A percentile compares a stretch with the other conserved stretches of the same genome.
Evolutionary conservation across 1,284 basidiomycete genomes (phyloP).

Genomic region (Irpex sp.): DNA sequence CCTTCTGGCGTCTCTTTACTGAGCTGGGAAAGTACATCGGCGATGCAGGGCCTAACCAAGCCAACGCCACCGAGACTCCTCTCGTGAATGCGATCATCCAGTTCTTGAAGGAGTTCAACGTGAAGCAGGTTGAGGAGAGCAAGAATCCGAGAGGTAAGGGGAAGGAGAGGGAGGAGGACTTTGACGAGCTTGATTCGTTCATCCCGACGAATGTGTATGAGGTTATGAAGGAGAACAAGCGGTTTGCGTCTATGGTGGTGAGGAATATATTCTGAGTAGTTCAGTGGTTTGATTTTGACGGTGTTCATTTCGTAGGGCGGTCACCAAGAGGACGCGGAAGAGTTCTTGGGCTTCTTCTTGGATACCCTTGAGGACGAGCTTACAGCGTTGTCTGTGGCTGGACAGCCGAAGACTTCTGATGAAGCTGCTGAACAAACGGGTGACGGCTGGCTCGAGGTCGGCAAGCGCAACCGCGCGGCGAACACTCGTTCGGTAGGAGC

Average conservation of each 20-base stretch:
- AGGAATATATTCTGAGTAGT: slow-evolving; percentile 21
- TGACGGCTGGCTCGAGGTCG: slow-evolving; percentile 90
- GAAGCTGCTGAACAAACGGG: slow-evolving; percentile 40
- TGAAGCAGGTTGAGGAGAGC: slow-evolving; percentile 29
- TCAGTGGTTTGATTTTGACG: slow-evolving; percentile 2
- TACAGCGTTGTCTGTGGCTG: slow-evolving; percentile 48
- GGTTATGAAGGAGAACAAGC: slow-evolving; percentile 92
- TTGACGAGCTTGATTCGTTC: slow-evolving; percentile 67
- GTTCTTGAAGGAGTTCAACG: slow-evolving; percentile 80
- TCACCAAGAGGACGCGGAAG: slow-evolving; percentile 97
- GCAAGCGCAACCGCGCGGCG: slow-evolving; percentile 84
- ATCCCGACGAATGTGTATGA: slow-evolving; percentile 91
- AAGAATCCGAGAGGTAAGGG: slow-evolving; percentile 29
- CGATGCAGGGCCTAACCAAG: slow-evolving; percentile 26
- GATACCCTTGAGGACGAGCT: slow-evolving; percentile 96
- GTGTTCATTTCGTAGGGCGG: slow-evolving; percentile 54
- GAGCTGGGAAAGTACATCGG: slow-evolving; percentile 60
- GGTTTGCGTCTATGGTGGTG: slow-evolving; percentile 91
- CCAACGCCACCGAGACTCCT: slow-evolving; percentile 57
- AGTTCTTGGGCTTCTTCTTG: slow-evolving; percentile 97
- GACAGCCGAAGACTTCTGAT: slow-evolving; percentile 38
- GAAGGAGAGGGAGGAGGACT: slow-evolving; percentile 36
- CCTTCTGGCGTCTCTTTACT: slow-evolving; percentile 80
- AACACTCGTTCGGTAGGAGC: slow-evolving; percentile 73
- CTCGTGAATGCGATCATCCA: slow-evolving; percentile 82